Conservation (phyloP, 129 eudicot genomes). For the Mikania micrantha region DNA sequence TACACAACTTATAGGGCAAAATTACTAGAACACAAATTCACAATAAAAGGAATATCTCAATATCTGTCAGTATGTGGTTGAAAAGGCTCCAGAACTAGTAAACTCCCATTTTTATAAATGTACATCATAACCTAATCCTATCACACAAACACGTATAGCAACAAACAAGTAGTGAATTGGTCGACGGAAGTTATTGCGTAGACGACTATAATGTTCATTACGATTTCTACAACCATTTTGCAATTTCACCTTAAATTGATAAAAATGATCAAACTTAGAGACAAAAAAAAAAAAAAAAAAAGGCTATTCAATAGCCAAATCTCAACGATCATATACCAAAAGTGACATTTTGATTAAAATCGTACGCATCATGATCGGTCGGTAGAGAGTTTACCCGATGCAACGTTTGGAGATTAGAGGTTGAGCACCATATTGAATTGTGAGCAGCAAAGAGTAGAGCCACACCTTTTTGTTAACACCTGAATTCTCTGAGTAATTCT, state of each 20-base stretch:
- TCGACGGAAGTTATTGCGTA: background rate
- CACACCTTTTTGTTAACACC: constrained; percentile 38
- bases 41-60: background rate
- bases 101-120: background rate
- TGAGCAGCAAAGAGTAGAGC: constrained; percentile 73
- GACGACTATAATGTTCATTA: background rate
- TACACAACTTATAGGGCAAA: background rate
- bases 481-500: constrained; percentile 19
- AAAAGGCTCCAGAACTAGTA: background rate
- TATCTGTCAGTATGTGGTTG: background rate
- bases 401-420: constrained; percentile 94
- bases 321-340: background rate
- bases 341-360: background rate
- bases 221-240: background rate
- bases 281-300: background rate
- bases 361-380: background rate
- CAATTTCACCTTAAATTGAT: background rate
- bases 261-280: background rate
- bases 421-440: constrained; percentile 92
- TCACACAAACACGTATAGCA: background rate
- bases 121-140: background rate
- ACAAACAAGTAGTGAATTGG: background rate
- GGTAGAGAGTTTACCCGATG: constrained; percentile 43
- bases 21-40: background rate
- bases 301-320: background rate